Evolutionary conservation across 768 basidiomycete species (phyloP).

Genomic region (Mycena galericulata): DNA sequence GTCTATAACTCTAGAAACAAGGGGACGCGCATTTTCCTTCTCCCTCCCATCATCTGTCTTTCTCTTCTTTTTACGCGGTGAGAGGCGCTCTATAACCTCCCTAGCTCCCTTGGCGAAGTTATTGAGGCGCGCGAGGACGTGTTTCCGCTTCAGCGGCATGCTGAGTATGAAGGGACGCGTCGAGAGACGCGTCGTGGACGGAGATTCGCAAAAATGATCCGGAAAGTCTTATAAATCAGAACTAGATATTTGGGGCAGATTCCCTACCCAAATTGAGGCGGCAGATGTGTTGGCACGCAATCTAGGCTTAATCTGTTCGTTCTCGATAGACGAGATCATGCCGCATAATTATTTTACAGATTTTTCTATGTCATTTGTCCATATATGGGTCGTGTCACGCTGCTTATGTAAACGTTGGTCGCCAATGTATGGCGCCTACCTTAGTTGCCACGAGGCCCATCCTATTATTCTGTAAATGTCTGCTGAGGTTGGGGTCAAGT

Average conservation of each 20-base stretch:
- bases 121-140: background rate
- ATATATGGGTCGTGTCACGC: conserved; percentile 16
- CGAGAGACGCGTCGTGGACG: too few species aligned
- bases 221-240: background rate
- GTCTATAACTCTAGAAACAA: too few species aligned
- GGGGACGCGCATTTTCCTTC: conserved; percentile 4
- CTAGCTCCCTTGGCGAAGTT: background rate
- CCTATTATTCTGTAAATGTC: too few species aligned
- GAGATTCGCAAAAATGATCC: too few species aligned
- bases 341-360: background rate
- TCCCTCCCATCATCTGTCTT: background rate
- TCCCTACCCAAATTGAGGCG: background rate
- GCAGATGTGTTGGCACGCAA: background rate
- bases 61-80: background rate
- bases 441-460: background rate
- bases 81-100: background rate
- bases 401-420: conserved; percentile 4
- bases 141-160: background rate
- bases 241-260: background rate
- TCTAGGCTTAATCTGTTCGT: background rate
- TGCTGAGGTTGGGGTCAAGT: too few species aligned
- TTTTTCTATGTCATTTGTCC: conserved; percentile 2
- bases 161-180: background rate
- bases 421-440: conserved; percentile 1
- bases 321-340: background rate